These are phyloP conservation scores for Fusarium musae DNA, from an alignment of 2,329 filamentous ascomycete genomes.

Conservation along the genomic window DNA sequence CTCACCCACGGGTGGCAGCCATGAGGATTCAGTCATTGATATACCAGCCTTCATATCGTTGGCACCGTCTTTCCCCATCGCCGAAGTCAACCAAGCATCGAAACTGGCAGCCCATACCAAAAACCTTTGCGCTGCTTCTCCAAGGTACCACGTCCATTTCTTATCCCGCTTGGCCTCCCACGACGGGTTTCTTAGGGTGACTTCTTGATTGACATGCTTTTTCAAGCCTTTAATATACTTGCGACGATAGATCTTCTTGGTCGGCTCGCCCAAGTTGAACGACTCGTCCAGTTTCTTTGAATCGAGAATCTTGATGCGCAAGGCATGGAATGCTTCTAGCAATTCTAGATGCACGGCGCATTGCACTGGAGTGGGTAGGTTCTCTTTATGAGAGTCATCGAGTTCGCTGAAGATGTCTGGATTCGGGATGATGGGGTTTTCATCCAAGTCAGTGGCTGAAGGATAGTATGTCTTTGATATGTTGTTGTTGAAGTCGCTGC, in stretches of 20 bases:
- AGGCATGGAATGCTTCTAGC: constrained; percentile 64
- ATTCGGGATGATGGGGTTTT: constrained; percentile 31
- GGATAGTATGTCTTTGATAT: constrained; percentile 1
- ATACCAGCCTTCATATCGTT: background rate
- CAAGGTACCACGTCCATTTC: constrained; percentile 41
- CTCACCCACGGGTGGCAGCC: constrained; percentile 29
- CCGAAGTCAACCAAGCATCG: constrained; percentile 2
- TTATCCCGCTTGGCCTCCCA: constrained; percentile 9
- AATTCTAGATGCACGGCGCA: constrained; percentile 70
- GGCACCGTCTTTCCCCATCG: background rate
- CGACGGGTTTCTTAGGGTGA: constrained; percentile 5
- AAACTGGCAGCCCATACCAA: constrained; percentile 27
- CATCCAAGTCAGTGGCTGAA: background rate
- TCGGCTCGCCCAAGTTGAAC: constrained; percentile 19
- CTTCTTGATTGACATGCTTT: constrained; percentile 21
- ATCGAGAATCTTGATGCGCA: constrained; percentile 50
- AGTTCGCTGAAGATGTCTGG: constrained; percentile 17
- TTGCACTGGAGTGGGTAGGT: constrained; percentile 28
- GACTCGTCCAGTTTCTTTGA: constrained; percentile 22
- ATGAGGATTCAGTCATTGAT: background rate
- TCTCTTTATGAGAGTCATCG: background rate
- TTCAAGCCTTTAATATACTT: constrained; percentile 12
- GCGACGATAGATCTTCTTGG: constrained; percentile 28
- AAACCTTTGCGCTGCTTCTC: constrained; percentile 40
- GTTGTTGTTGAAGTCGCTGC: constrained; percentile 1